Base-by-base conservation (phyloP, 805 yeast genomes). In the Candida broadrunensis region DNA sequence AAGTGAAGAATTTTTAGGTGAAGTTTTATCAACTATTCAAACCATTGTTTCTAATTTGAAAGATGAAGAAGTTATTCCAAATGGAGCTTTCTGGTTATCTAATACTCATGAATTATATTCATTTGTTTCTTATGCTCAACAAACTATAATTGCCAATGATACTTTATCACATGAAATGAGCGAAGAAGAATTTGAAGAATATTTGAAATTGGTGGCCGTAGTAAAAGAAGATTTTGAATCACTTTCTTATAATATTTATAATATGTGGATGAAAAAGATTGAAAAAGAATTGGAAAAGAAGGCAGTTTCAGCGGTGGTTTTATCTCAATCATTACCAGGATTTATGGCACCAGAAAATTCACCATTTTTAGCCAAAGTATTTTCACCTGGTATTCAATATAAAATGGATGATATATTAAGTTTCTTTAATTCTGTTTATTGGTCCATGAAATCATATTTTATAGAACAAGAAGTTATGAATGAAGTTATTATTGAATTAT, bases 1-100 rank as follows among this genome's bases (percentile, higher is more conserved):
- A 63, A 82, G 91, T 58, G 98, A 93, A 69, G 82, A 81, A 42
- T 86, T 93, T 58, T 70, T 93, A 46, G 97, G 97, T 35, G 90
- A 85, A 59, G 95, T 89, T 2, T 75, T 91, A 59, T 79, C 87
- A 21, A 85, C 86, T 2, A 88, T 93, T 51, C 98, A 91, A 69
- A 80, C 78, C 37, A 82, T 86, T 46, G 96, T 91, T 14, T 76
- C 85, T 38, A 66, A 73, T n/a, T 73, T 85, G 56, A 84, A 83
- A 51, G 96, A 91, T 41, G 95, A 86, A 44, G 95, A 87, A 50
- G 81, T 88, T 25, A 83, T 90, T 54, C 81, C 88, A 35, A 88
- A 88, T 52, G 98, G 97, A 50, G 96, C 97, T 0, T 93, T 90
- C 72, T 93, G 99, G 99, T 74, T 93, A 49, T 87, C 97, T 3